These are phyloP conservation scores for Tetragonia tetragonoides DNA, from an alignment of 148 eudicot species.

Conservation along the genomic window DNA sequence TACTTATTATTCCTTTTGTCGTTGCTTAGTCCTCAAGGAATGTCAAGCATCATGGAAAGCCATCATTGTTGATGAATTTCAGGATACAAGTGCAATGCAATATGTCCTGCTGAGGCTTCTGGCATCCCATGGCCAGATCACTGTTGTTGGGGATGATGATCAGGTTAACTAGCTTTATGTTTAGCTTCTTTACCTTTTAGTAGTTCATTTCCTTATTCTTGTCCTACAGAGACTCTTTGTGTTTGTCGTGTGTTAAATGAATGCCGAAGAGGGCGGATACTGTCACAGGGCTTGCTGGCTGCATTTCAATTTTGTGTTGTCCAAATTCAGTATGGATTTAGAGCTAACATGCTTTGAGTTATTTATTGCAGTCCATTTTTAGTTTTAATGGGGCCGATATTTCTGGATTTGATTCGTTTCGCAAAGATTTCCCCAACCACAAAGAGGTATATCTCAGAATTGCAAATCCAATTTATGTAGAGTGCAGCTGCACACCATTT, in stretches of 20 bases:
- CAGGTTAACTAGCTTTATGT: conserved; percentile 48
- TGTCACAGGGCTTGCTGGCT: neutral
- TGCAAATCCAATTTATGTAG: conserved; percentile 2
- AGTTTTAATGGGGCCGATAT: conserved; percentile 90
- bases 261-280: neutral
- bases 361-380: conserved; percentile 74
- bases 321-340: neutral
- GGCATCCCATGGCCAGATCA: conserved; percentile 76
- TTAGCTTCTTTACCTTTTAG: neutral
- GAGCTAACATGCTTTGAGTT: conserved; percentile 6
- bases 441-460: conserved; percentile 57
- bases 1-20: conserved; percentile 5
- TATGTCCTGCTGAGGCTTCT: conserved; percentile 63
- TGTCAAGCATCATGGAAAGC: conserved; percentile 85
- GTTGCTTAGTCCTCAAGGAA: conserved; percentile 54
- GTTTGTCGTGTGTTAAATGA: neutral
- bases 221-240: neutral
- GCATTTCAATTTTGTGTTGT: neutral
- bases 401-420: conserved; percentile 90
- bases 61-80: conserved; percentile 87
- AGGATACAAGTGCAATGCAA: conserved; percentile 95
- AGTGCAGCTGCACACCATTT: neutral
- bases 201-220: neutral
- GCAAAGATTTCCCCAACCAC: conserved; percentile 72
- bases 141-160: conserved; percentile 95